Evolutionary conservation across 108 stramenopile species (phyloP).

Genomic region (Nitzschia palea): DNA sequence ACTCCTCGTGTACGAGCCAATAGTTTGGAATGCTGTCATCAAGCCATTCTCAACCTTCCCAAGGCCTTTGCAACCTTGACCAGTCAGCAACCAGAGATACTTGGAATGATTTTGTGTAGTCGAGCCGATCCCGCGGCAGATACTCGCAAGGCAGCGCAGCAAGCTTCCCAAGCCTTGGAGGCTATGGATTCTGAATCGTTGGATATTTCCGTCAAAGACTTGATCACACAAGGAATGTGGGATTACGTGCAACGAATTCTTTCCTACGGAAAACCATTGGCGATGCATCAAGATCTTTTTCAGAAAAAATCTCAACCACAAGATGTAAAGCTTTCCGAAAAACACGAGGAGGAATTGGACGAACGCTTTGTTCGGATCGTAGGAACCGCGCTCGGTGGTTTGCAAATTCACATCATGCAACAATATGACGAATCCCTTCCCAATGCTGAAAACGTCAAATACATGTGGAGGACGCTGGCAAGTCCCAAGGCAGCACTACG

Average conservation of each 20-base stretch:
- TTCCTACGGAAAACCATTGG: slow-evolving; percentile 36
- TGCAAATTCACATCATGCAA: slow-evolving; percentile 33
- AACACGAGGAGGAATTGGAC: slow-evolving; percentile 65
- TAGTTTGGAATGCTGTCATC: slow-evolving; percentile 26
- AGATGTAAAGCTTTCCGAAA: slow-evolving; percentile 20
- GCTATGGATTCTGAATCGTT: neutral
- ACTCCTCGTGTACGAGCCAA: slow-evolving; percentile 41
- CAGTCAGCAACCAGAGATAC: slow-evolving; percentile 29
- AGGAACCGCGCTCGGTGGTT: slow-evolving; percentile 35
- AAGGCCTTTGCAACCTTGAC: slow-evolving; percentile 38
- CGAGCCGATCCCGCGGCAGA: slow-evolving; percentile 41
- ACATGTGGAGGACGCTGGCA: slow-evolving; percentile 45
- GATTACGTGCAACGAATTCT: slow-evolving; percentile 39
- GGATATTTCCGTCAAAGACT: neutral
- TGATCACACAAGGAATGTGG: slow-evolving; percentile 32
- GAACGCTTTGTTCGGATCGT: slow-evolving; percentile 76
- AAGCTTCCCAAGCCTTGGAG: neutral
- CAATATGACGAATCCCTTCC: slow-evolving; percentile 2
- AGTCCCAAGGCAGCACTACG: slow-evolving; percentile 59
- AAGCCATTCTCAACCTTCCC: slow-evolving; percentile 28
- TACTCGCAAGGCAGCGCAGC: slow-evolving; percentile 28
- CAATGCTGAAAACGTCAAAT: slow-evolving; percentile 8
- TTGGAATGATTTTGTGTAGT: slow-evolving; percentile 38
- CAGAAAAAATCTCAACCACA: slow-evolving; percentile 13
- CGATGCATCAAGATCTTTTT: slow-evolving; percentile 47